Conservation (phyloP, 1,284 basidiomycete species). For the Serendipita sp. region DNA sequence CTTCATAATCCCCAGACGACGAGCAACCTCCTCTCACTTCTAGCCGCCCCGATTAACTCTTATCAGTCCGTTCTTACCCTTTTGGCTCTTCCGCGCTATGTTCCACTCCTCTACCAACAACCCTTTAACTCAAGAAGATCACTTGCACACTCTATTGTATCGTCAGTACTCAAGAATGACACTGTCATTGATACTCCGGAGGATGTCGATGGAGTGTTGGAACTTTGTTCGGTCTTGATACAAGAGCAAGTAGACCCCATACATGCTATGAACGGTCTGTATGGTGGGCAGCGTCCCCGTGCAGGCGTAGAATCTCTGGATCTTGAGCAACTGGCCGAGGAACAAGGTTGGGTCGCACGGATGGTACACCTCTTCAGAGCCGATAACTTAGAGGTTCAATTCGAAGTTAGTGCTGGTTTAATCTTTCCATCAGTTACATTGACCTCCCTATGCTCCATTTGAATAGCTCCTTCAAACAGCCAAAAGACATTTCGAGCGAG, state of each 20-base stretch:
- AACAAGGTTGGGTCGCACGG: conserved; percentile 91
- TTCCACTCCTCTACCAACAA: conserved; percentile 66
- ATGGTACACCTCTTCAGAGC: conserved; percentile 90
- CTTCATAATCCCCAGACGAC: conserved; percentile 76
- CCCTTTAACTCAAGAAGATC: conserved; percentile 78
- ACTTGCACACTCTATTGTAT: conserved; percentile 82
- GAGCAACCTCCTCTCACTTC: conserved; percentile 74
- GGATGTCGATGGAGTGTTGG: conserved; percentile 82
- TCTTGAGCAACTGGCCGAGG: conserved; percentile 82
- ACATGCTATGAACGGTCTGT: conserved; percentile 21
- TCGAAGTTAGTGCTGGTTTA: conserved; percentile 41
- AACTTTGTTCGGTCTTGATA: conserved; percentile 80
- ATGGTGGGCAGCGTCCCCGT: conserved; percentile 9
- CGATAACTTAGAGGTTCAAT: conserved; percentile 72
- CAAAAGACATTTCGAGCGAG: conserved; percentile 70
- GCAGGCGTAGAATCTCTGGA: conserved; percentile 35
- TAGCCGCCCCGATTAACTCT: conserved; percentile 83
- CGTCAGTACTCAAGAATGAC: conserved; percentile 86
- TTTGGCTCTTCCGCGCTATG: conserved; percentile 80
- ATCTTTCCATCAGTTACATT: neutral
- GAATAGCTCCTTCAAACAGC: conserved; percentile 74
- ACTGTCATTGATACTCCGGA: conserved; percentile 81
- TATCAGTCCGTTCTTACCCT: conserved; percentile 89
- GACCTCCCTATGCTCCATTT: conserved; percentile 8
- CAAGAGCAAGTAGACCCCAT: conserved; percentile 69